phyloP scores from a whole-genome alignment of 371 early-diverging fungal genomes.

The Gilbertella persicaria region DNA sequence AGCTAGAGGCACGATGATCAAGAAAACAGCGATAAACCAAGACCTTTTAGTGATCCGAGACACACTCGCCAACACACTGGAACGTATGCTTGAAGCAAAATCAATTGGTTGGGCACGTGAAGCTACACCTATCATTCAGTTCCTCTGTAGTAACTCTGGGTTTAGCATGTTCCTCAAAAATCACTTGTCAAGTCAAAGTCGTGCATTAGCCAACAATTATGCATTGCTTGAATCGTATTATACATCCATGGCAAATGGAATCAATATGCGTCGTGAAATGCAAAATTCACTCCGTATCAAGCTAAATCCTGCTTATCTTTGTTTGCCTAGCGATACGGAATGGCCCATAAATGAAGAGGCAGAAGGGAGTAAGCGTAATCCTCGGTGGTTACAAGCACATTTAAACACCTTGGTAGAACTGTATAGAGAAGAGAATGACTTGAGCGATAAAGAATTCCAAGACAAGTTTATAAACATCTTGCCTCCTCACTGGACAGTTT shows the following conservation, averaged over 20 bases:
- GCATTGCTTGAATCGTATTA: conserved; percentile 33
- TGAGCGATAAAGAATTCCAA: conserved; percentile 45
- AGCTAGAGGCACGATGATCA: conserved; percentile 1
- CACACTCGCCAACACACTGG: conserved; percentile 15
- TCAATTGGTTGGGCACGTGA: conserved; percentile 18
- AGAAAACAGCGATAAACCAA: neutral
- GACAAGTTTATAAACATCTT: conserved; percentile 54
- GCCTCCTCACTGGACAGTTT: conserved; percentile 70
- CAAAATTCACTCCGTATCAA: conserved; percentile 27
- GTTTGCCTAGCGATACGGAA: conserved; percentile 23
- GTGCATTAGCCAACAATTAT: conserved; percentile 16
- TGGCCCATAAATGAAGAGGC: conserved; percentile 26
- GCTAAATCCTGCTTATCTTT: neutral
- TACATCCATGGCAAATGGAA: conserved; percentile 52
- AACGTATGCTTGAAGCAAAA: conserved; percentile 25
- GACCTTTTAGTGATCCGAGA: conserved; percentile 21
- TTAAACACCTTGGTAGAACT: conserved; percentile 28
- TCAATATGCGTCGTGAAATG: conserved; percentile 59
- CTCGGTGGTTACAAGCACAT: conserved; percentile 33
- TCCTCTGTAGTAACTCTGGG: conserved; percentile 20
- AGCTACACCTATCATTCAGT: conserved; percentile 16
- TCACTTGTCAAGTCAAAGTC: conserved; percentile 9
- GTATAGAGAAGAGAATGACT: conserved; percentile 40
- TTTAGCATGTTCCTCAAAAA: conserved; percentile 28
- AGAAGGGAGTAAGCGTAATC: conserved; percentile 2